These are phyloP conservation scores for Escallonia rubra DNA, from an alignment of 129 eudicot species.

Conservation along the genomic window DNA sequence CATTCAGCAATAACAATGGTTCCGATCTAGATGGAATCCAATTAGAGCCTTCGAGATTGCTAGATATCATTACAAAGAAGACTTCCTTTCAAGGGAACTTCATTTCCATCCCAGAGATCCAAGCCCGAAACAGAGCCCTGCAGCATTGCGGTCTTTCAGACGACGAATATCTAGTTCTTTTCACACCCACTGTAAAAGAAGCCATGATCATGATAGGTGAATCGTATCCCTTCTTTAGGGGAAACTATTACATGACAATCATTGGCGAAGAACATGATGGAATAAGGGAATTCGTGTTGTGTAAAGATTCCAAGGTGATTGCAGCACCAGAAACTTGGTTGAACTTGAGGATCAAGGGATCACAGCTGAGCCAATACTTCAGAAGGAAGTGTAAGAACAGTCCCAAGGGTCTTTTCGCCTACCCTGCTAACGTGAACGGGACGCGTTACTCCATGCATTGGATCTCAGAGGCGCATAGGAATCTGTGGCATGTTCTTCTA, in stretches of 20 bases:
- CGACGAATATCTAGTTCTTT: slow-evolving; percentile 57
- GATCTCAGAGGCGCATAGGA: slow-evolving; percentile 82
- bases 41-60: slow-evolving; percentile 61
- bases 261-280: slow-evolving; percentile 47
- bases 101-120: slow-evolving; percentile 79
- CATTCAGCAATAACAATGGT: slow-evolving; percentile 27
- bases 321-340: slow-evolving; percentile 79
- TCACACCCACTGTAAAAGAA: slow-evolving; percentile 44
- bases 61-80: slow-evolving; percentile 47
- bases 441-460: slow-evolving; percentile 75
- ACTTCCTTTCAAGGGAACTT: slow-evolving; percentile 68
- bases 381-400: slow-evolving; percentile 59
- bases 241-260: slow-evolving; percentile 67
- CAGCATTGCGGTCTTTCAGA: slow-evolving; percentile 59
- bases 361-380: slow-evolving; percentile 77
- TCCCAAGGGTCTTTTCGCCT: slow-evolving; percentile 77
- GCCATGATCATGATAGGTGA: slow-evolving; percentile 80
- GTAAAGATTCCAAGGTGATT: slow-evolving; percentile 58
- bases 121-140: slow-evolving; percentile 61
- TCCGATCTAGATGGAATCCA: slow-evolving; percentile 53
- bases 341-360: slow-evolving; percentile 78
- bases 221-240: slow-evolving; percentile 73
- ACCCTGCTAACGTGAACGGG: slow-evolving; percentile 59
- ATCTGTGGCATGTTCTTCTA: slow-evolving; percentile 75
- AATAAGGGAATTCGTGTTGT: slow-evolving; percentile 42